Base-by-base conservation (phyloP, 257 asterid genomes). In the Marsdenia floribunda region DNA sequence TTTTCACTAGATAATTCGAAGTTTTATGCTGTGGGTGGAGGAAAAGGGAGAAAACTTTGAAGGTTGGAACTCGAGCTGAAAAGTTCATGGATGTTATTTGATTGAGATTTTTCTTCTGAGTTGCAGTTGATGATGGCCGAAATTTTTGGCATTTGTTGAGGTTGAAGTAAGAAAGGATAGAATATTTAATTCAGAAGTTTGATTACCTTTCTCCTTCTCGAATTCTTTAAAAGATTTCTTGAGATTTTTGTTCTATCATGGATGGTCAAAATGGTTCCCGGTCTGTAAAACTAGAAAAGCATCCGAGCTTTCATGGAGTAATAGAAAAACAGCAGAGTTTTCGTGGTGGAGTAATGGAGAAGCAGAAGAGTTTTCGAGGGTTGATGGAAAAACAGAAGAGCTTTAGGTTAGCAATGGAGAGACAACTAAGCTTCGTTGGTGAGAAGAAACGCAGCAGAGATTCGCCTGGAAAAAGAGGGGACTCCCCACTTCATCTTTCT, bases 371-470 rank as follows among this genome's bases (percentile, higher is more conserved):
- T 81, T 92, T 90, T 59, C 85, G 80, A 80, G 99, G 99, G 21
- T 85, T 90, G 59, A 89, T 92, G 94, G 99, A 92, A 82, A 95
- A 95, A 85, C 99, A 95, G 83, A 92, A 88, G 72, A 95, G 99
- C 80, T 95, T 95, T 64, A 85, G 96, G 84, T 85, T 92, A 79
- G 96, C 91, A 44, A 86, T 95, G 96, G 99, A 95, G 89, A 90
- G 96, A 70, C 96, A 95, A 81, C 73, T 88, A 22, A 92, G 97
- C 76, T 92, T 92, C 70, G 96, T 91, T 55, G 96, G 83, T 22
- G 98, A 94, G 85, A 83, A 84, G 87, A 92, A 82, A 76, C 88
- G 85, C 86, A 74, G 84, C 78, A 90, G 86, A 78, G 98, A 92
- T 65, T 95, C 99, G 0, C 99, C 99, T 1, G 98, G 98, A 19